Evolutionary conservation across 73 alveolate genomes (phyloP), one percentile per base, ranked within the genome.

Genomic region (Blepharisma stoltei): DNA sequence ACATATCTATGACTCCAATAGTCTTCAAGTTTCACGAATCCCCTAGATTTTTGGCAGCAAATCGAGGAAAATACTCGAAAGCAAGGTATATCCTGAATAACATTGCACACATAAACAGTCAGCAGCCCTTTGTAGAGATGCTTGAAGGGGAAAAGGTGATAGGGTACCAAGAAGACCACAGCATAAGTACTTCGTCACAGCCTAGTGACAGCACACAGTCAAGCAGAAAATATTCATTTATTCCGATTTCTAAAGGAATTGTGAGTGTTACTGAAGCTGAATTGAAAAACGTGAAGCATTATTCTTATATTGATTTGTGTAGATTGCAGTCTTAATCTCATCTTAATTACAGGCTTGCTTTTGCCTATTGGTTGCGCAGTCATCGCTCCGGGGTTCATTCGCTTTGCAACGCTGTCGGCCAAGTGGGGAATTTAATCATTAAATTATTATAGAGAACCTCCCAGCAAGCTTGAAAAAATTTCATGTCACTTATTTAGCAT

Each of bases 101-200:
- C 20, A 69, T 69, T 1, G 79, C 79, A 11, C 18, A 25, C 9
- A 14, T 18, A 7, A 69, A 69, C 27, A 25, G 27, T 14, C 11
- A 46, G 38, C 79, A 69, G 27, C 67, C 65, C 14, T 69, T 69
- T 69, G n/a, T 21, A 9, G 79, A 69, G 14, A 69, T 46, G 55
- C 41, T 69, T 9, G 79, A 69, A 43, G 79, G 79, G 4, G 79
- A 69, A 43, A 69, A 69, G 38, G 79, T 69, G 20, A 69, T 69
- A 1, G 79, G 79, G 11, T 69, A 69, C 43, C 55, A 38, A 69
- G 79, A 69, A 38, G 46, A n/a, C 14, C 41, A 32, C 41, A 32
- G 41, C 41, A 32, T 32, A 32, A 60, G 45, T 5, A 14, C 14
- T 1, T 9, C 14, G 18, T 14, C 37, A 8, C 73, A n/a, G 18